Base-by-base conservation (phyloP, 768 basidiomycete species). In the Agrocybe chaxingu region DNA sequence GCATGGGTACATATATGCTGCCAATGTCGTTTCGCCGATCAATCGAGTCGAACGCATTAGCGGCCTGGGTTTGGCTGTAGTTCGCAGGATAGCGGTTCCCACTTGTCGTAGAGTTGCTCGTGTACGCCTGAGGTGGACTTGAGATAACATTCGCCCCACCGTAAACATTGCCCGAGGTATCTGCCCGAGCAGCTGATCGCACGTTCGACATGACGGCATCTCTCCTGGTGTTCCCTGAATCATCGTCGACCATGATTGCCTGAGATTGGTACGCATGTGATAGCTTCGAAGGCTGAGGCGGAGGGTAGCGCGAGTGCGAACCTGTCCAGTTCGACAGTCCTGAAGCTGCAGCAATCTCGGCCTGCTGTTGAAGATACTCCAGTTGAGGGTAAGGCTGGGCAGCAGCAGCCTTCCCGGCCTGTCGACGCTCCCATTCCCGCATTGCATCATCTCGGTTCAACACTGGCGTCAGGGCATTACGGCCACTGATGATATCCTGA, bases 361-460 rank as follows among this genome's bases (percentile, higher is more conserved):
- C 95, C 64, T 98, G 95, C 65, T 97, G 93, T 57, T 96, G 92
- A 43, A 98, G 69, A 63, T 81, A 91, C 64, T 96, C 94, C 32
- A 98, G 76, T 61, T 94, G 92, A 5, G 89, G 92, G 60, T 95
- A 93, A 19, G 87, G 85, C 61, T 87, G 83, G 11, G 83, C 80
- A n/a, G 82, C 81, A 9, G 74, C 69, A 1, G 81, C 76, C 59
- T 87, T 87, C 12, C 86, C 90, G 8, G 84, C 71, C 63, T 93
- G 89, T 54, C 94, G 74, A 57, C 93, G 71, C 69, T 98, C 97
- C 96, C 96, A 98, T 70, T 98, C 96, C 38, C 87, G 82, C 75
- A 92, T 88, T 39, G 91, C 88, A 55, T 99, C 96, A 57, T 98
- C 96, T 46, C 96, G 79, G 59, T 96, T 95, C 56, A 98, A 70